Base-by-base conservation (phyloP, 2,329 filamentous ascomycete genomes). In the Calonectria pseudoturangicola region DNA sequence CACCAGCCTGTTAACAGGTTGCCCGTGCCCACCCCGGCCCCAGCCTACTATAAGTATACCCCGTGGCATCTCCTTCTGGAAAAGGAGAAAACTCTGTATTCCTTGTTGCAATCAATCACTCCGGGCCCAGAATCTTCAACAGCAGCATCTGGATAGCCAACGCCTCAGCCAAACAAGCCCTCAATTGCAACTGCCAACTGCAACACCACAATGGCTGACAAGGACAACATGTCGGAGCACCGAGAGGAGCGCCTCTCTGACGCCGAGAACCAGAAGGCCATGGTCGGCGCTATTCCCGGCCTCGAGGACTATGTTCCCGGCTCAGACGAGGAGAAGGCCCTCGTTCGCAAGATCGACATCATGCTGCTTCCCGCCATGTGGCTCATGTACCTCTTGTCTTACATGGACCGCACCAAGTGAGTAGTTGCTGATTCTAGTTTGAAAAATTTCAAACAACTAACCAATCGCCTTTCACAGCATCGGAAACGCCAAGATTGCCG, bases 341-440 rank as follows among this genome's bases (percentile, higher is more conserved):
- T 84, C 4, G 79, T 84, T 18, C 80, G 82, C 45, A 84, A 84
- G 78, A 84, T 89, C 76, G 82, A 87, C 13, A 75, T 88, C 33
- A 81, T 75, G 45, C 66, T 84, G 18, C 68, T 84, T 18, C 88
- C 88, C 3, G 83, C 81, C 88, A 73, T 94, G 92, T 85, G 92
- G 83, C 25, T 86, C 79, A 87, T 92, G 58, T 92, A 91, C 75
- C 82, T 92, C 0, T 83, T 92, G 2, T 90, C 88, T 75, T 92
- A 91, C 77, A 86, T 92, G 64, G 90, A 92, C 80, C 82, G 89
- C 36, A 89, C 88, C 92, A 60, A 96, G 93, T 94, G 86, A 79
- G 88, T 86, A 39, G 27, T 8, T 60, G 25, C 25, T 58, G 18
- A n/a, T 3, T 28, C 4, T 41, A 21, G 41, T 60, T 16, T n/a